Evolutionary conservation across 164 flowering plant genomes (phyloP), one percentile per base, ranked within the genome.

Genomic region (Malania oleifera): DNA sequence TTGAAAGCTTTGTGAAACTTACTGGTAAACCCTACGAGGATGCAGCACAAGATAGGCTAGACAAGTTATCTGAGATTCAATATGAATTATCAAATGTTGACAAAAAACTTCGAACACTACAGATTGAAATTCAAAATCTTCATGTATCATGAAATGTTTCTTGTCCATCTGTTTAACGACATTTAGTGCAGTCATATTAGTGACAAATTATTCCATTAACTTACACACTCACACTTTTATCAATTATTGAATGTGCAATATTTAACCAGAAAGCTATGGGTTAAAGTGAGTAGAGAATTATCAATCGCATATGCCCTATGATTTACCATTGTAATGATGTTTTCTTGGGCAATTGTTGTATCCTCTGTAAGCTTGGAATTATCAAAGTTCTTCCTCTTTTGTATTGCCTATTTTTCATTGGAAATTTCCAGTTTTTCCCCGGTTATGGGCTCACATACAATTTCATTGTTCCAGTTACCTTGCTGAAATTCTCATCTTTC

Each of bases 81-180:
- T 73, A 72, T 9, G 72, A 74, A 49, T 20, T 84, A 35, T 55
- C 78, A 8, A 58, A 54, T 25, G 68, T 77, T 15, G 78, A 69
- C 65, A 68, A 65, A 40, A 67, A 69, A 60, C 75, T 84, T 11
- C 53, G 51, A 62, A 68, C 55, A 22, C 62, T 84, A 18, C 83
- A 65, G 52, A 64, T 70, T n/a, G 80, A 82, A 52, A 76, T 82
- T 23, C 85, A 82, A 62, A 84, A 84, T 63, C 41, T 82, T 28
- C 84, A 81, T 61, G 61, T 78, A 41, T 77, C 75, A 45, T 69
- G 65, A 75, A 43, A 43, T 25, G 12, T 44, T 34, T 59, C 11
- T 14, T 31, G 13, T 5, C 4, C 18, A 8, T 1, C 18, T 8
- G 7, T 17, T 19, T 46, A 5, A 7, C 8, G 24, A 26, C 25